Percentiles rank a stretch among this genome's conserved stretches.
Conservation (phyloP, 306 rosid genomes). For the Malus fusca region DNA sequence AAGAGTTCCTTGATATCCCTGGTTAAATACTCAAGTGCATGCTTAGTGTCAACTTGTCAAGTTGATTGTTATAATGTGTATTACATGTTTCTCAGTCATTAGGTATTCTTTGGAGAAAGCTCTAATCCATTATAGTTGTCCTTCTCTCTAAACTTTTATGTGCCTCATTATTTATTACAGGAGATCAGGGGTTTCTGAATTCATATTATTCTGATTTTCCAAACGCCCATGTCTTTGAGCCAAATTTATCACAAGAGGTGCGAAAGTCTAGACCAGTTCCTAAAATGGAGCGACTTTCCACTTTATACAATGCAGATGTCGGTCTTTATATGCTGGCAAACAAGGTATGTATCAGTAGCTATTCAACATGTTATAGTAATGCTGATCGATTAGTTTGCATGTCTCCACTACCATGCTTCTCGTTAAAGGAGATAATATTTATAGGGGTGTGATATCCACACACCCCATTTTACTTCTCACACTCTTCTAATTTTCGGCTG, state of each 20-base stretch:
- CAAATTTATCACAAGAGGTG: slow-evolving; percentile 46
- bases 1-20: not conserved
- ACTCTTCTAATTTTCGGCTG: no score
- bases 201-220: slow-evolving; percentile 84
- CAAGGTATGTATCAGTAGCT: slow-evolving; percentile 51
- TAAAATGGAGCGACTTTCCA: slow-evolving; percentile 93
- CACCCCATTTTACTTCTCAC: no score
- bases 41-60: not conserved
- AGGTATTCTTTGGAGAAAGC: not conserved
- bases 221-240: slow-evolving; percentile 88
- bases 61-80: not conserved
- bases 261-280: slow-evolving; percentile 63
- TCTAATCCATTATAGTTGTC: not conserved
- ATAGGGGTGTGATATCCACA: no score
- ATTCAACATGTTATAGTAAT: not conserved
- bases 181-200: slow-evolving; percentile 97
- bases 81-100: not conserved
- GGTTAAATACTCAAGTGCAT: not conserved
- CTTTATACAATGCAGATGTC: slow-evolving; percentile 95
- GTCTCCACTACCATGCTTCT: not conserved
- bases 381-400: not conserved
- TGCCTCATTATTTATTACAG: slow-evolving; percentile 33
- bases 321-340: slow-evolving; percentile 99
- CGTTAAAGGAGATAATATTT: not conserved
- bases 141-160: not conserved